Evolutionary conservation across 2,329 filamentous ascomycete species (phyloP).

Genomic region (Colletotrichum sansevieriae): DNA sequence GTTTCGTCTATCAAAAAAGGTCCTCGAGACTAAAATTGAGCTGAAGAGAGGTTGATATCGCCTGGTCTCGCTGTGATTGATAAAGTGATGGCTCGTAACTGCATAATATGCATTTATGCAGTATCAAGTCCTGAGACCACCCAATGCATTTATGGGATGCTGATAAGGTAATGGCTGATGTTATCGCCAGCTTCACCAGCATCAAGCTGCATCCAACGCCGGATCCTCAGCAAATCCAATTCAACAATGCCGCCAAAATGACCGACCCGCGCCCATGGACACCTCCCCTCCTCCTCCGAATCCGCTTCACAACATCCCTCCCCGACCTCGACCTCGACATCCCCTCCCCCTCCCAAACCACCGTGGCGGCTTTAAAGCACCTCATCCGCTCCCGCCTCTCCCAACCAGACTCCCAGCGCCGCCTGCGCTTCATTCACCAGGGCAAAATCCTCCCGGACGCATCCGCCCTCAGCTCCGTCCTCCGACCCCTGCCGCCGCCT

Average conservation of each 20-base stretch:
- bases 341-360: constrained; percentile 74
- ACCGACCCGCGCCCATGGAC: constrained; percentile 40
- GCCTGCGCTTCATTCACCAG: constrained; percentile 89
- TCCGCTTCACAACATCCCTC: constrained; percentile 90
- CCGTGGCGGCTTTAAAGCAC: constrained; percentile 83
- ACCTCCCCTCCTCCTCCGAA: constrained; percentile 77
- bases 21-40: too few species aligned
- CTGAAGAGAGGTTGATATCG: too few species aligned
- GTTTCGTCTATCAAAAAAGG: too few species aligned
- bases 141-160: too few species aligned
- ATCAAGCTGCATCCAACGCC: not conserved
- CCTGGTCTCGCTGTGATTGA: too few species aligned
- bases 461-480: constrained; percentile 74
- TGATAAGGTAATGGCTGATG: too few species aligned
- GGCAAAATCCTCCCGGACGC: constrained; percentile 87
- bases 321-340: constrained; percentile 88
- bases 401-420: constrained; percentile 70
- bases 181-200: not conserved
- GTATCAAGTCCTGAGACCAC: too few species aligned
- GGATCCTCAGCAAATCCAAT: not conserved
- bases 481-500: constrained; percentile 73
- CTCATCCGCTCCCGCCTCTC: constrained; percentile 81
- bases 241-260: constrained; percentile 29
- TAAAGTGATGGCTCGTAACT: too few species aligned
- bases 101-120: too few species aligned